These are phyloP conservation scores for Apiospora pterosperma DNA, from an alignment of 2,329 filamentous ascomycete genomes.

Conservation along the genomic window DNA sequence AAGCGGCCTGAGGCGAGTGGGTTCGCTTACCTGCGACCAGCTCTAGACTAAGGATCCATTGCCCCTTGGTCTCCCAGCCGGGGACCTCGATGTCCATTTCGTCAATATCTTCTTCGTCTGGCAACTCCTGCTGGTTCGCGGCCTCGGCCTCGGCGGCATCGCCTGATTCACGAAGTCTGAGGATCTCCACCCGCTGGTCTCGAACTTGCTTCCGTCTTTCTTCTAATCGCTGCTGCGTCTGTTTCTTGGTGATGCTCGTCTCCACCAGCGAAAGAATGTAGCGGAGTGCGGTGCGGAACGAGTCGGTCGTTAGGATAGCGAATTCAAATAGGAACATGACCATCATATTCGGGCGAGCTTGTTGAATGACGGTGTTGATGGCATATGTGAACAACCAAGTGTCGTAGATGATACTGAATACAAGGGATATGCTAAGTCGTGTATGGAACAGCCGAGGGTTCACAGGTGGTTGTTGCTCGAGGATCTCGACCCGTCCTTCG, in stretches of 20 bases:
- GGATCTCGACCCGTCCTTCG: constrained; percentile 86
- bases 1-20: background rate
- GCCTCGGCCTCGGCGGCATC: constrained; percentile 46
- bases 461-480: constrained; percentile 90
- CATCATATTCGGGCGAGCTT: constrained; percentile 97
- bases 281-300: constrained; percentile 72
- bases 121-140: constrained; percentile 47
- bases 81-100: constrained; percentile 94
- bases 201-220: constrained; percentile 67
- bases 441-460: constrained; percentile 87
- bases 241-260: constrained; percentile 68
- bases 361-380: constrained; percentile 76
- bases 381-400: constrained; percentile 77
- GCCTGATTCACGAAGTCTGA: constrained; percentile 43
- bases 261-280: constrained; percentile 80
- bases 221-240: constrained; percentile 67
- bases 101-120: constrained; percentile 73
- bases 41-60: constrained; percentile 87
- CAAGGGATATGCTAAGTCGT: constrained; percentile 73
- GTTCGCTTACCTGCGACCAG: constrained; percentile 65
- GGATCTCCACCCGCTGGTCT: constrained; percentile 50
- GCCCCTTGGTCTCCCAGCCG: constrained; percentile 94
- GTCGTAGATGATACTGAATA: constrained; percentile 78
- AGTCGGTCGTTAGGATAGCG: constrained; percentile 77
- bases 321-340: constrained; percentile 99